Evolutionary conservation across 2,329 filamentous ascomycete genomes (phyloP), one percentile per base, ranked within the genome.

Genomic region (Colletotrichum sojae): DNA sequence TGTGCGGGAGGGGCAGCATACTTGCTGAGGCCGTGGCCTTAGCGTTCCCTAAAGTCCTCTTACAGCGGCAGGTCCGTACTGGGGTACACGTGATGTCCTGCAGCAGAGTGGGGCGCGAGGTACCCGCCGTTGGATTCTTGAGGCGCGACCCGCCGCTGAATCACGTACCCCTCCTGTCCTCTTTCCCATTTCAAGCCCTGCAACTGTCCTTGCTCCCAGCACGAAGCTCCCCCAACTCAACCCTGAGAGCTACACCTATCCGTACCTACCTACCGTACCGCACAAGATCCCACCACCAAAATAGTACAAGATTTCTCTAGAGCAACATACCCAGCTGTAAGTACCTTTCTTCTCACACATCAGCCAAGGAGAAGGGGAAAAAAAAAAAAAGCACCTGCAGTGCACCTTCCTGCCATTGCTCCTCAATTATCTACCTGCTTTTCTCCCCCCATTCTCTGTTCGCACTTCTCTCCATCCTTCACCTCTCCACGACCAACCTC

Each of bases 401-500:
- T 63, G 63, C 67, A 67, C 62, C 71, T 71, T 72, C 67, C 70
- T 64, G 75, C 64, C 74, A 73, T 71, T 66, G 72, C 63, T 73
- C 71, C 66, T 70, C 70, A 64, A 62, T 75, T 71, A 73, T 72
- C 73, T 57, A 68, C 67, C 58, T 63, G 65, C 63, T 73, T 71
- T 68, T 66, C 59, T 63, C 63, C 64, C 69, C 75, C 77, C 75
- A 73, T 73, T 76, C 73, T 75, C 76, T 75, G 75, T 73, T 67
- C 57, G 63, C 62, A 63, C 68, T 71, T 73, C 67, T 64, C 64
- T 70, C 64, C 67, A 53, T 67, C 60, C 67, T 69, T 67, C 65
- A 62, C 67, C 70, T 68, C 72, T 72, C 75, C 74, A 65, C 62
- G 64, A 68, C 67, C 59, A 66, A 72, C 68, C 69, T 63, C 66